phyloP scores from a whole-genome alignment of 441 rosid species.

The Gossypium laxum region DNA sequence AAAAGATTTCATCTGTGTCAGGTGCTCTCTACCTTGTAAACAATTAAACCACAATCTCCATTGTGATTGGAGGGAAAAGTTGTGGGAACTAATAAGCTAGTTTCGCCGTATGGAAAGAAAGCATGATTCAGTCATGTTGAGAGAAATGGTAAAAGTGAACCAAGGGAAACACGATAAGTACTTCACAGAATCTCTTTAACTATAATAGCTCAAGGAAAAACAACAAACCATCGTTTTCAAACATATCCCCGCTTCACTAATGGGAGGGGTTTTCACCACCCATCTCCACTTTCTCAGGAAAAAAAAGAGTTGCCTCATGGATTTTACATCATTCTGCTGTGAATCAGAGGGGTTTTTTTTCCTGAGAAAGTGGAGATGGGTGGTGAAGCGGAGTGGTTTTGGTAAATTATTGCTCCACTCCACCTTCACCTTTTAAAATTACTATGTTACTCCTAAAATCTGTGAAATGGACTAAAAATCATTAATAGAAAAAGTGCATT shows the following conservation, averaged over 20 bases:
- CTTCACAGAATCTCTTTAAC: neutral
- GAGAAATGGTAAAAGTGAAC: slow-evolving; percentile 2
- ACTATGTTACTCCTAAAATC: neutral
- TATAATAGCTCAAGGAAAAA: neutral
- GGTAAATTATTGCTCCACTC: neutral
- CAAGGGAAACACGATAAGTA: neutral
- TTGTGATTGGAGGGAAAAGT: neutral
- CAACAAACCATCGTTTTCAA: neutral
- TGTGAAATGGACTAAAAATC: neutral
- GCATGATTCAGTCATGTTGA: neutral
- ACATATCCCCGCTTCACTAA: neutral
- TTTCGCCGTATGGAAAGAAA: neutral
- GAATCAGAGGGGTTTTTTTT: neutral
- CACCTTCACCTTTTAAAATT: neutral
- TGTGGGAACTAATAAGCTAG: neutral
- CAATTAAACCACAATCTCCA: neutral
- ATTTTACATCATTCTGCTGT: neutral
- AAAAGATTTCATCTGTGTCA: neutral
- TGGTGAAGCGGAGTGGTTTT: neutral
- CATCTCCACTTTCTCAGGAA: too few relatives aligned
- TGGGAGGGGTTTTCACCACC: too few relatives aligned
- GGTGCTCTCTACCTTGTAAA: neutral
- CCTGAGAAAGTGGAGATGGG: neutral
- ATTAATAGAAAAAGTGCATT: neutral
- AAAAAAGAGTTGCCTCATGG: neutral